Conservation (phyloP, 2,329 filamentous ascomycete genomes). For the Drechmeria coniospora region DNA sequence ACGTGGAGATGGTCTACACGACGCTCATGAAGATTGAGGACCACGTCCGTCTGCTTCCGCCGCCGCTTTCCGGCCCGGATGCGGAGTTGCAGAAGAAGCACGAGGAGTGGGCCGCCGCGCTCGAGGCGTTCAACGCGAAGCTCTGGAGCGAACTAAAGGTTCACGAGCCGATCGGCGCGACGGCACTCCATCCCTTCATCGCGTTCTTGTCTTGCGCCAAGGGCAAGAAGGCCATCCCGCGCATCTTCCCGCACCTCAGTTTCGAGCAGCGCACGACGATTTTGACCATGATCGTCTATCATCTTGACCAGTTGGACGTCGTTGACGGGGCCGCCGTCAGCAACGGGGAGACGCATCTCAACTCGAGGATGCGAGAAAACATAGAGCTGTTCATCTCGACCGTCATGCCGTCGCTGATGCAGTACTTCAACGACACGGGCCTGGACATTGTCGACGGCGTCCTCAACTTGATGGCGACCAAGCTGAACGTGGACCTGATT, state of each 20-base stretch:
- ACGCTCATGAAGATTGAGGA: slow-evolving; percentile 91
- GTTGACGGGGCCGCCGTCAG: slow-evolving; percentile 65
- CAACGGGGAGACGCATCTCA: slow-evolving; percentile 55
- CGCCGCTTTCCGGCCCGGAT: slow-evolving; percentile 41
- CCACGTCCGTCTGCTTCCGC: slow-evolving; percentile 66
- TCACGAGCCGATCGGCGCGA: slow-evolving; percentile 72
- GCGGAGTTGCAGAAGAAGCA: slow-evolving; percentile 57
- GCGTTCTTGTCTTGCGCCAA: slow-evolving; percentile 88
- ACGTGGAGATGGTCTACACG: slow-evolving; percentile 78
- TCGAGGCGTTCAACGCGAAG: slow-evolving; percentile 57
- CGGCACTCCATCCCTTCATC: slow-evolving; percentile 81
- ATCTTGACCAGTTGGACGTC: slow-evolving; percentile 84
- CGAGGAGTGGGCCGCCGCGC: slow-evolving; percentile 50
- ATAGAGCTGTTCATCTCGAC: slow-evolving; percentile 79
- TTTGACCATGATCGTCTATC: slow-evolving; percentile 86
- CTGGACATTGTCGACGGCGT: slow-evolving; percentile 85
- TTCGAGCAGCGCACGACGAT: slow-evolving; percentile 90
- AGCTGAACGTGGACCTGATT: slow-evolving; percentile 70
- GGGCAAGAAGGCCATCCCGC: slow-evolving; percentile 89
- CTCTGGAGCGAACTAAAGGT: slow-evolving; percentile 84
- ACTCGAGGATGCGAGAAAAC: slow-evolving; percentile 69
- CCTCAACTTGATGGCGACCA: slow-evolving; percentile 69
- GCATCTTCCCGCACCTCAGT: slow-evolving; percentile 85
- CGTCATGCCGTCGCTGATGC: slow-evolving; percentile 81
- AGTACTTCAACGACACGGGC: slow-evolving; percentile 79